Percentiles rank a stretch among this genome's conserved stretches.
phyloP scores from a whole-genome alignment of 805 yeast species.

The Wickerhamomyces sydowiorum region DNA sequence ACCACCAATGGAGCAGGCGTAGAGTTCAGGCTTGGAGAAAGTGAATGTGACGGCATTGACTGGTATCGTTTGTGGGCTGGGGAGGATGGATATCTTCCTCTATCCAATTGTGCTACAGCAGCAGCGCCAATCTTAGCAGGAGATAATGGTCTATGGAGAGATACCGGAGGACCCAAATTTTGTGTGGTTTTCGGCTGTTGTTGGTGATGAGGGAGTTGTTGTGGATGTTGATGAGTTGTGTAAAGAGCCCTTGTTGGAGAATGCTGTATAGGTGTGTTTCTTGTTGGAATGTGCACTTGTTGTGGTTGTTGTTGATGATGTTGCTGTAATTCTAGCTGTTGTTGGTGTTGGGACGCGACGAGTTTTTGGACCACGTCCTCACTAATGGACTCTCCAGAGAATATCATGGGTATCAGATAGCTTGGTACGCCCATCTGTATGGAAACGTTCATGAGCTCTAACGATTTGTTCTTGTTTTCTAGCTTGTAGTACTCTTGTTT shows the following conservation, averaged over 20 bases:
- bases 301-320: constrained; percentile 4
- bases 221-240: constrained; percentile 2
- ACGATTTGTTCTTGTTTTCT: constrained; percentile 54
- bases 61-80: constrained; percentile 31
- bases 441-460: constrained; percentile 60
- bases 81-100: constrained; percentile 19
- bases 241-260: constrained; percentile 2
- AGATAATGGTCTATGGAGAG: constrained; percentile 40
- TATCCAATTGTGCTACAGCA: constrained; percentile 50
- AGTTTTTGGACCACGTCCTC: constrained; percentile 13
- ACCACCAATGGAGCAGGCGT: constrained; percentile 24
- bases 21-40: constrained; percentile 18
- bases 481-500: constrained; percentile 71
- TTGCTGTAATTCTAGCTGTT: constrained; percentile 6
- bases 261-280: background rate
- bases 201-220: background rate
- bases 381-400: constrained; percentile 30
- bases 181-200: background rate
- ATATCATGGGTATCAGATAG: constrained; percentile 53
- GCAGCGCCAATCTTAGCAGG: constrained; percentile 72
- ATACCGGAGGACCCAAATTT: constrained; percentile 18
- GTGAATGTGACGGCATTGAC: constrained; percentile 32
- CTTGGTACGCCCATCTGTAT: constrained; percentile 58
- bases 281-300: constrained; percentile 8
- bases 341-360: constrained; percentile 9